Conservation (phyloP, 495 filamentous ascomycete species). For the Neurospora africana region DNA sequence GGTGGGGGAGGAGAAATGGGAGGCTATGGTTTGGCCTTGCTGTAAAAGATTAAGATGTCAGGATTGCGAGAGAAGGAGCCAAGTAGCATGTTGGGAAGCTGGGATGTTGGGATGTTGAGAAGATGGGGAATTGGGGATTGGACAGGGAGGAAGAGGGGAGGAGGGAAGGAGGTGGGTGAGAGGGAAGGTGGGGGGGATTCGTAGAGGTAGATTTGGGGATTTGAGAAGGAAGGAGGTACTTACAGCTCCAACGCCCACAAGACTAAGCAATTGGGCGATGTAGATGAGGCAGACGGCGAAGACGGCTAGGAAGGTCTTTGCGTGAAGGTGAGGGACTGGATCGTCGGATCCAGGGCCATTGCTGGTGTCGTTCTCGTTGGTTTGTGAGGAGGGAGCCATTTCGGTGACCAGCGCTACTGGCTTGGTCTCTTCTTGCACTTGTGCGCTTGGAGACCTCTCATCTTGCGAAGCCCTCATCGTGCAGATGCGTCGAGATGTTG, state of each 20-base stretch:
- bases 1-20: slow-evolving; percentile 7
- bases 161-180: neutral
- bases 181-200: neutral
- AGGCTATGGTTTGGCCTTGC: slow-evolving; percentile 20
- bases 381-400: neutral
- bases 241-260: slow-evolving; percentile 26
- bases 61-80: neutral
- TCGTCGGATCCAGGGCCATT: neutral
- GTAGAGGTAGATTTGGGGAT: too few species aligned
- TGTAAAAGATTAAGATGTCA: neutral
- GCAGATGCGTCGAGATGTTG: neutral
- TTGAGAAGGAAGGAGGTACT: neutral
- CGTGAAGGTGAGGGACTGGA: slow-evolving; percentile 17
- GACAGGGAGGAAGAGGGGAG: neutral
- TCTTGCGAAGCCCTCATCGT: neutral
- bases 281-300: slow-evolving; percentile 26
- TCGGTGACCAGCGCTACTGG: neutral
- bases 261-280: slow-evolving; percentile 17
- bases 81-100: neutral
- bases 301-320: slow-evolving; percentile 21
- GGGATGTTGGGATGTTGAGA: neutral
- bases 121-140: neutral
- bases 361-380: neutral
- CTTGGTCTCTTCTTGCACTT: neutral
- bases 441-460: neutral